Evolutionary conservation across 768 basidiomycete genomes (phyloP).

Genomic region (Leccinum fibrillosum): DNA sequence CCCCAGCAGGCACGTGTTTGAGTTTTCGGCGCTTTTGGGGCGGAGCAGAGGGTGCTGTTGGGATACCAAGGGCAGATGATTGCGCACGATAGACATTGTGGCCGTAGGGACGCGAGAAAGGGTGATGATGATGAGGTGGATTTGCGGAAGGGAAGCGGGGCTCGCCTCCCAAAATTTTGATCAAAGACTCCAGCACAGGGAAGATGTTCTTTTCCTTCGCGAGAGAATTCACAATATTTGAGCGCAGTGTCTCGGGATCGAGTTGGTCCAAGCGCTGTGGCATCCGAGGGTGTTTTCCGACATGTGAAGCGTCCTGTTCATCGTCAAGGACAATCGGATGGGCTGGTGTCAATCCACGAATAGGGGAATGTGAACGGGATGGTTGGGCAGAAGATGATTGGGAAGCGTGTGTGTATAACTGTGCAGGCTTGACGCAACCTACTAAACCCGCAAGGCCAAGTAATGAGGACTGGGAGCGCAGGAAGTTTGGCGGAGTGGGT

Average conservation of each 20-base stretch:
- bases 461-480: constrained; percentile 70
- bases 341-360: constrained; percentile 49
- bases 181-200: constrained; percentile 58
- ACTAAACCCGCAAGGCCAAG: constrained; percentile 73
- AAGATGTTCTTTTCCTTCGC: constrained; percentile 64
- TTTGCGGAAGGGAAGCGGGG: constrained; percentile 16
- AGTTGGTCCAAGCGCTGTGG: constrained; percentile 27
- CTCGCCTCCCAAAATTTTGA: constrained; percentile 51
- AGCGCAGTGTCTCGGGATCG: constrained; percentile 43
- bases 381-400: constrained; percentile 29
- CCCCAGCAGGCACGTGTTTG: constrained; percentile 71
- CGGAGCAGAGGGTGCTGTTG: constrained; percentile 11
- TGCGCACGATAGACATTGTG: constrained; percentile 4
- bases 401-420: constrained; percentile 10
- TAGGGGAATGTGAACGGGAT: constrained; percentile 32
- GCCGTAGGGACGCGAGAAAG: constrained; percentile 22
- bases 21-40: constrained; percentile 60
- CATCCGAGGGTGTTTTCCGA: constrained; percentile 11
- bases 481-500: constrained; percentile 62
- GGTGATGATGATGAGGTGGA: constrained; percentile 1
- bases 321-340: constrained; percentile 77
- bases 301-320: constrained; percentile 34
- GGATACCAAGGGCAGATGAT: not conserved
- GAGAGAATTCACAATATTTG: constrained; percentile 59
- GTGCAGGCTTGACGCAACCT: constrained; percentile 57